A percentile compares a stretch with the other conserved stretches of the same genome.
Evolutionary conservation across 441 rosid species (phyloP).

Genomic region (Corymbia calophylla): DNA sequence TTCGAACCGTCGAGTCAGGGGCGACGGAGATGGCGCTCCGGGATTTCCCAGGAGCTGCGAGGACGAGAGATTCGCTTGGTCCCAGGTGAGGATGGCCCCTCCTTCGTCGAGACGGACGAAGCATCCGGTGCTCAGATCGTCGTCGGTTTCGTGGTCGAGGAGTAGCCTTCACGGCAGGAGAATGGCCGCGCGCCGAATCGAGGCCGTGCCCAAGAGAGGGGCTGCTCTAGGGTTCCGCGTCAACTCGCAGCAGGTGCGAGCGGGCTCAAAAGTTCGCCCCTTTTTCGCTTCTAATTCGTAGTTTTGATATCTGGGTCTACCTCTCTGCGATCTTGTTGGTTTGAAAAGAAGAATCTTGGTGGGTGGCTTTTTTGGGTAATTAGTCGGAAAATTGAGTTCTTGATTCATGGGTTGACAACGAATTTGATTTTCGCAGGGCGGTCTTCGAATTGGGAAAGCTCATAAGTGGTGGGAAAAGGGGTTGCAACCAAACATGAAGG

Average conservation of each 20-base stretch:
- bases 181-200: slow-evolving; percentile 18
- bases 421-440: slow-evolving; percentile 15
- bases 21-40: background rate
- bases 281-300: background rate
- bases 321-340: background rate
- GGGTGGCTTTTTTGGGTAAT: background rate
- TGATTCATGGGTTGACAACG: background rate
- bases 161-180: slow-evolving; percentile 37
- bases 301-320: background rate
- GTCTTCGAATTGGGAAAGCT: slow-evolving; percentile 44
- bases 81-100: slow-evolving; percentile 8
- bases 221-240: slow-evolving; percentile 1
- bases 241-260: background rate
- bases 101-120: slow-evolving; percentile 19
- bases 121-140: slow-evolving; percentile 22
- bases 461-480: slow-evolving; percentile 90
- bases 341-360: background rate
- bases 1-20: slow-evolving; percentile 2
- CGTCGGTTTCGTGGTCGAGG: slow-evolving; percentile 1
- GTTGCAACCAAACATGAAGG: slow-evolving; percentile 72
- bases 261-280: background rate
- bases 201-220: slow-evolving; percentile 8
- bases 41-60: slow-evolving; percentile 21
- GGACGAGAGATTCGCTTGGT: background rate
- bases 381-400: slow-evolving; percentile 42